These are phyloP conservation scores for Clarkia xantiana DNA, from an alignment of 345 rosid genomes.

Conservation along the genomic window DNA sequence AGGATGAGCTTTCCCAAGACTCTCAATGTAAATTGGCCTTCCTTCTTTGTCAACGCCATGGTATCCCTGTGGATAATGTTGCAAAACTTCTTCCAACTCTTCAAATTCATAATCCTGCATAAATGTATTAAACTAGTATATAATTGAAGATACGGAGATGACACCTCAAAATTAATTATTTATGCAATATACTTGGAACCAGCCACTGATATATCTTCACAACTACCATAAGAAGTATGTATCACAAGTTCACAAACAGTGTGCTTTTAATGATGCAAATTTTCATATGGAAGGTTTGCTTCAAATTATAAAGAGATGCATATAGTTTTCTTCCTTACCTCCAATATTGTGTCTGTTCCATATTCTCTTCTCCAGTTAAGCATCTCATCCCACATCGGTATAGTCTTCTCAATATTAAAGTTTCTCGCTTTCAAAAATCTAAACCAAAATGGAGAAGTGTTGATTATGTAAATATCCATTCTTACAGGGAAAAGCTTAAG, in stretches of 20 bases:
- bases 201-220: too few species aligned
- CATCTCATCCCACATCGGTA: slow-evolving; percentile 98
- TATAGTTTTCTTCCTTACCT: slow-evolving; percentile 26
- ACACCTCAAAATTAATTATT: too few species aligned
- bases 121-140: neutral
- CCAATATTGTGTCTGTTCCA: slow-evolving; percentile 66
- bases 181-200: too few species aligned
- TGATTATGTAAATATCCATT: neutral
- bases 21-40: slow-evolving; percentile 85
- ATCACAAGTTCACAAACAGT: neutral
- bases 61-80: slow-evolving; percentile 88
- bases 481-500: neutral
- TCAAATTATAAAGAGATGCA: too few species aligned
- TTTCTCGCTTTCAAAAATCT: slow-evolving; percentile 95
- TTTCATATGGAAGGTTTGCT: too few species aligned
- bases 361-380: slow-evolving; percentile 85
- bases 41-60: slow-evolving; percentile 98
- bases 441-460: slow-evolving; percentile 2
- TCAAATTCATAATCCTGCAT: slow-evolving; percentile 76
- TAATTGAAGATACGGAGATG: neutral
- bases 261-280: neutral
- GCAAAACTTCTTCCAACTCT: slow-evolving; percentile 85
- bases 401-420: slow-evolving; percentile 58
- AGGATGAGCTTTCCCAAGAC: slow-evolving; percentile 91
- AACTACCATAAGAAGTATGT: neutral